These are phyloP conservation scores for Acanthochlamys bracteata DNA, from an alignment of 106 monocot genomes.

Conservation along the genomic window DNA sequence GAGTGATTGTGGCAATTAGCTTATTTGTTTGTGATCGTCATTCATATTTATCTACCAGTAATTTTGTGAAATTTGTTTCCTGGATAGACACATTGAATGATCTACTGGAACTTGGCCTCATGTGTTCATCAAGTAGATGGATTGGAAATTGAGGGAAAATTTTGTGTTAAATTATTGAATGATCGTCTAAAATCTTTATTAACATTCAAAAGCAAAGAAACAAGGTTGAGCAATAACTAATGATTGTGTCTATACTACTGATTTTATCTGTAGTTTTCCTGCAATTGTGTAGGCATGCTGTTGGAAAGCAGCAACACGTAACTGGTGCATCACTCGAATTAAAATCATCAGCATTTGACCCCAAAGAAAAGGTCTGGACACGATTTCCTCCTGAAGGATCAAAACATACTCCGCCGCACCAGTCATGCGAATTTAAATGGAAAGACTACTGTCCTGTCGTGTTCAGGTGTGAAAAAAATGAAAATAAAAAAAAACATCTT, in stretches of 20 bases:
- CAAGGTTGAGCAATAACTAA: too few species aligned
- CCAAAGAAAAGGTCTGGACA: slow-evolving; percentile 85
- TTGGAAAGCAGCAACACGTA: slow-evolving; percentile 44
- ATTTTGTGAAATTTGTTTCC: too few species aligned
- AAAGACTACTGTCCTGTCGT: slow-evolving; percentile 91
- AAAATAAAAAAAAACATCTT: too few species aligned
- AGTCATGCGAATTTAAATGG: slow-evolving; percentile 84
- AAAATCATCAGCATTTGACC: slow-evolving; percentile 75
- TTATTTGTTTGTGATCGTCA: too few species aligned
- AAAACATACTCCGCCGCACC: slow-evolving; percentile 80
- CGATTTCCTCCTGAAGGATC: slow-evolving; percentile 82
- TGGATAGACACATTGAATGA: too few species aligned
- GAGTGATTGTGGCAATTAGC: too few species aligned
- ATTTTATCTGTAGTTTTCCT: too few species aligned
- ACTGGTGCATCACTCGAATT: slow-evolving; percentile 39
- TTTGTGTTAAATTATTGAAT: neutral
- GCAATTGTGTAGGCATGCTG: slow-evolving; percentile 47
- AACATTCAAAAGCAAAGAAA: too few species aligned
- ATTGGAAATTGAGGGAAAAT: neutral
- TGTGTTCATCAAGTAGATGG: neutral
- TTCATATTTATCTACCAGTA: too few species aligned
- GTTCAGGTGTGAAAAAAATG: slow-evolving; percentile 42
- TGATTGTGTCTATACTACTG: too few species aligned
- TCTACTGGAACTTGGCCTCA: too few species aligned
- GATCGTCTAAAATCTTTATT: too few species aligned